Evolutionary conservation across 2,329 filamentous ascomycete species (phyloP), one percentile per base, ranked within the genome.

Genomic region (Xylariaceae sp.): DNA sequence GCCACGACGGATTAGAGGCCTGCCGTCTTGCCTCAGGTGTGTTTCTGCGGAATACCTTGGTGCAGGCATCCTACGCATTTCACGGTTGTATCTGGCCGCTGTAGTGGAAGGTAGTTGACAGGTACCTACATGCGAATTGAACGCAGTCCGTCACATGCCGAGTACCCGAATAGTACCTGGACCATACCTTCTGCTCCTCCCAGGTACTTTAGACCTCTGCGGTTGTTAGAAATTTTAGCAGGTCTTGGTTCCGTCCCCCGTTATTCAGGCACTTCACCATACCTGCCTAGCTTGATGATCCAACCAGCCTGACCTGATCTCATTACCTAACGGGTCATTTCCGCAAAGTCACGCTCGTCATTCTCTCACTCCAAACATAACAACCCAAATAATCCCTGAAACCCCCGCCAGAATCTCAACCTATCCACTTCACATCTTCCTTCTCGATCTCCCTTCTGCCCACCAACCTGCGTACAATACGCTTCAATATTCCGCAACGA

Each of bases 331-430:
- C 68, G 65, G 65, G 59, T 62, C 62, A 56, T 69, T 70, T 67
- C 68, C 67, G 69, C 67, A 69, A 59, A 68, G 68, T 70, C 68
- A 70, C 68, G 68, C 67, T 70, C 68, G 68, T 70, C 68, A 70
- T 70, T 68, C 67, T 64, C 67, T 67, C 68, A 67, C 65, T 62
- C 62, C 61, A 51, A 51, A 51, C 49, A 57, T 63, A 52, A 42
- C 62, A 59, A 64, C 58, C 60, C 52, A 63, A 57, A 53, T 59
- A 61, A 63, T 63, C 61, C 66, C 65, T 65, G 67, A 66, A 68
- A 66, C 68, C 68, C 68, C 68, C 68, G 67, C 68, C 65, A 69
- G 65, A 62, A 65, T 69, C 68, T 65, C 67, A 67, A 67, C 68
- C 67, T 55, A 50, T 56, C 52, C 63, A 62, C 62, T 56, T 61